Evolutionary conservation across 176 grass and related monocot genomes (phyloP), one percentile per base, ranked within the genome.

Genomic region (Carex littledalei): DNA sequence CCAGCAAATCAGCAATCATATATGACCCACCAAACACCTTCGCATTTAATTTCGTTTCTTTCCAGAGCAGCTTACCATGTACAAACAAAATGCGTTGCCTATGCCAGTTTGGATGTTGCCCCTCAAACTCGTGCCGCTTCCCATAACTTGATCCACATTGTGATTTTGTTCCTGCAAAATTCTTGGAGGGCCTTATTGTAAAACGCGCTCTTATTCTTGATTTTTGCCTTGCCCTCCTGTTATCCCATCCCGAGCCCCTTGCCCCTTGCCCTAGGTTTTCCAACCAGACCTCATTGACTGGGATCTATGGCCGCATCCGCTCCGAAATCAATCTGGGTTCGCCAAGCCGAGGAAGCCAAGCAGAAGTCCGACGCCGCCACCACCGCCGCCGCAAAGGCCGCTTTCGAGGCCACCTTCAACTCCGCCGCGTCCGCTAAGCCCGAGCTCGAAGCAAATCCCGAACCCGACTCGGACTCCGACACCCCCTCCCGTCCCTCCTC

Each of bases 311-410:
- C 73, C 3, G 35, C 84, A 14, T 62, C 89, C 61, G 92, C 88
- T 18, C 78, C 91, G 11, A 98, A 90, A 79, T 79, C 92, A 61
- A 90, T 98, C 91, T 98, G 92, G 95, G 91, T 93, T 68, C 87
- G 90, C 29, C 95, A 98, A 74, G 92, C 92, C 34, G 95, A 98
- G 95, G 95, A 98, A 90, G 95, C 89, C 79, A 98, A 92, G 88
- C 86, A 91, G 61, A 98, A 98, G 86, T 94, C 92, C 63, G 95
- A 98, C 89, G 95, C 95, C 50, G 95, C 92, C 62, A 94, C 92
- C 32, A 26, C 86, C 22, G 95, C 91, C 67, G 93, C 95, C 6
- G 93, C 95, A 50, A 94, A 93, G 91, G 95, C 95, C 58, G 95
- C 95, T 56, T 98, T 98, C 85, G 93, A 98, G 29, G 92, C 95